Conservation (phyloP, 2,329 filamentous ascomycete genomes). For the Tolypocladium sp. region DNA sequence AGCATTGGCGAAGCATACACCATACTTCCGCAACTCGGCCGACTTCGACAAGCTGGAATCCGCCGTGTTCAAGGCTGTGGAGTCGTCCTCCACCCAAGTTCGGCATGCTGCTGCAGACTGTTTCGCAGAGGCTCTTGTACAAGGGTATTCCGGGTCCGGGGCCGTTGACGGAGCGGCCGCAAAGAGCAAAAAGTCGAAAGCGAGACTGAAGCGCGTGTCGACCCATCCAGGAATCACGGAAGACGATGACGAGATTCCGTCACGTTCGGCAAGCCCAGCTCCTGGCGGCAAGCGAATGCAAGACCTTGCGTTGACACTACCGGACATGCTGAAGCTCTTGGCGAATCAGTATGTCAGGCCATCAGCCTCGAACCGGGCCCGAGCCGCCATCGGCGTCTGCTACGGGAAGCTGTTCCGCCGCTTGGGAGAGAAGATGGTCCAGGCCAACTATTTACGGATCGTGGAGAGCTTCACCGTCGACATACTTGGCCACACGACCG, state of each 20-base stretch:
- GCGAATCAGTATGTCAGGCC: constrained; percentile 72
- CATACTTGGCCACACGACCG: constrained; percentile 64
- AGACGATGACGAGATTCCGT: constrained; percentile 64
- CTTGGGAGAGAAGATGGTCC: constrained; percentile 74
- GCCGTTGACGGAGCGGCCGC: constrained; percentile 35
- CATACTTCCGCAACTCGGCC: constrained; percentile 76
- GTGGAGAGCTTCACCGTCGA: constrained; percentile 74
- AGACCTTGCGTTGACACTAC: constrained; percentile 63
- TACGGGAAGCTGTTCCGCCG: constrained; percentile 74
- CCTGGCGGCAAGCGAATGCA: constrained; percentile 60
- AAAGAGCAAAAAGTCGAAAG: constrained; percentile 64
- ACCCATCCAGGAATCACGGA: constrained; percentile 52
- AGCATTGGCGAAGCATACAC: constrained; percentile 59
- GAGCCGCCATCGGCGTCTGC: constrained; percentile 78
- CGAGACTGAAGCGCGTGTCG: constrained; percentile 47
- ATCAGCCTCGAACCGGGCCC: constrained; percentile 69
- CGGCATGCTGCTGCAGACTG: constrained; percentile 81
- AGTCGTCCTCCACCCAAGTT: constrained; percentile 65
- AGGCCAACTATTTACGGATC: constrained; percentile 73
- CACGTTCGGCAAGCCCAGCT: constrained; percentile 64
- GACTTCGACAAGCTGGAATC: constrained; percentile 87
- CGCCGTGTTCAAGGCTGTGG: constrained; percentile 77
- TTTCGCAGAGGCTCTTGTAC: constrained; percentile 73
- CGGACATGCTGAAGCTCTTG: constrained; percentile 70
- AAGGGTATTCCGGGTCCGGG: constrained; percentile 53